Conservation (phyloP, 2,329 filamentous ascomycete genomes). For the Dactylellina sp. region DNA sequence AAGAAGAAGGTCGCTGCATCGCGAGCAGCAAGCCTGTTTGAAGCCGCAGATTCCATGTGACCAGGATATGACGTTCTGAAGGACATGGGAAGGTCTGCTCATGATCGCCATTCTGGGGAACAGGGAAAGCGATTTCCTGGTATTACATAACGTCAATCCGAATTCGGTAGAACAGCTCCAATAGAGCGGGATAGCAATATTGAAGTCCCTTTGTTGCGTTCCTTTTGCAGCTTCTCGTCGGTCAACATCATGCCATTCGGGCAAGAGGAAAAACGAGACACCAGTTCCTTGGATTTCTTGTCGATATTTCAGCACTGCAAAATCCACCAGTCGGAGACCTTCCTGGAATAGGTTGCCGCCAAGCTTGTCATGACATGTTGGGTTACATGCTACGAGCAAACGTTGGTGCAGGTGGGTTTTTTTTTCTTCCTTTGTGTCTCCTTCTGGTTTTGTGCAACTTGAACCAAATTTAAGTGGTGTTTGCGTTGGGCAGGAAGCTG, state of each 20-base stretch:
- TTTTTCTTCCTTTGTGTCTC: background rate
- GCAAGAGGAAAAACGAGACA: too few species aligned
- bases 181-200: too few species aligned
- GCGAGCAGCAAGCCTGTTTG: slow-evolving; percentile 24
- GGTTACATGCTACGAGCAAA: background rate
- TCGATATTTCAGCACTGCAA: too few species aligned
- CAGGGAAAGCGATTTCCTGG: background rate
- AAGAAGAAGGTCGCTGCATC: slow-evolving; percentile 15
- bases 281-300: too few species aligned
- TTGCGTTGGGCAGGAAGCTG: too few species aligned
- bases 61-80: slow-evolving; percentile 32
- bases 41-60: slow-evolving; percentile 26
- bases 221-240: too few species aligned
- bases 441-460: background rate
- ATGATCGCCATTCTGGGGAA: background rate
- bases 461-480: too few species aligned
- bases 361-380: background rate
- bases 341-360: slow-evolving; percentile 19
- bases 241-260: too few species aligned
- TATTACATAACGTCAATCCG: slow-evolving; percentile 5
- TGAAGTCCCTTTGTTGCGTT: too few species aligned
- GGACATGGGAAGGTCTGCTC: slow-evolving; percentile 15
- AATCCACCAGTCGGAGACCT: slow-evolving; percentile 32
- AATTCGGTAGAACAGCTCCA: background rate
- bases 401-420: too few species aligned